phyloP scores from a whole-genome alignment of 495 filamentous ascomycete genomes.

The Collariella sp. region DNA sequence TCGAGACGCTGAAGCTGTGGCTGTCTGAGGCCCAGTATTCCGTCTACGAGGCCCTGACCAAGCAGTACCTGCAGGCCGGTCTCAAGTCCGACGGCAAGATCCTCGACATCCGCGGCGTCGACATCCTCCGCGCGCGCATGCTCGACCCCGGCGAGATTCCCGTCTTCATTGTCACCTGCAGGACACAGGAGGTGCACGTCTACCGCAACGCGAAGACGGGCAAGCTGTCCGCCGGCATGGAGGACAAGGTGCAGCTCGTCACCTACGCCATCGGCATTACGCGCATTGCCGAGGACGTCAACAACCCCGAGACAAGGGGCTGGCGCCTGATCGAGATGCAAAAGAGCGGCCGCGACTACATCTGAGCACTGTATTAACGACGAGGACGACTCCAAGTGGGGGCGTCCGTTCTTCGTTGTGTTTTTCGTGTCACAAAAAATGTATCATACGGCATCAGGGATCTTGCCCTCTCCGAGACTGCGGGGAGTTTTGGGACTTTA shows the following conservation, averaged over 20 bases:
- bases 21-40: constrained; percentile 88
- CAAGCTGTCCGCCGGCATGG: constrained; percentile 93
- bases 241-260: constrained; percentile 94
- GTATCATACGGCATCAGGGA: constrained; percentile 22
- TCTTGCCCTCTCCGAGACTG: constrained; percentile 8
- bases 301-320: constrained; percentile 89
- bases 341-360: constrained; percentile 91
- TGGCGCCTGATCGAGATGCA: constrained; percentile 98
- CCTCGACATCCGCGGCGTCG: constrained; percentile 87
- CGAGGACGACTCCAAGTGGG: not conserved
- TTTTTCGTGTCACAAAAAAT: constrained; percentile 15
- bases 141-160: constrained; percentile 96
- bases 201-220: constrained; percentile 85
- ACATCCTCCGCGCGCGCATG: constrained; percentile 79
- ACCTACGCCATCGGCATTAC: constrained; percentile 97
- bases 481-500: constrained; percentile 13
- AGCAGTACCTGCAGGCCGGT: constrained; percentile 88
- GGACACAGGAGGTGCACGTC: constrained; percentile 97
- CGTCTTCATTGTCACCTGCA: constrained; percentile 91
- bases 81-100: constrained; percentile 91
- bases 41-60: constrained; percentile 86
- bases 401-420: constrained; percentile 3
- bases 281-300: constrained; percentile 85
- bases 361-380: constrained; percentile 9
- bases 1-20: constrained; percentile 86